Conservation (phyloP, 2,329 filamentous ascomycete genomes). For the Penicillium sp. region DNA sequence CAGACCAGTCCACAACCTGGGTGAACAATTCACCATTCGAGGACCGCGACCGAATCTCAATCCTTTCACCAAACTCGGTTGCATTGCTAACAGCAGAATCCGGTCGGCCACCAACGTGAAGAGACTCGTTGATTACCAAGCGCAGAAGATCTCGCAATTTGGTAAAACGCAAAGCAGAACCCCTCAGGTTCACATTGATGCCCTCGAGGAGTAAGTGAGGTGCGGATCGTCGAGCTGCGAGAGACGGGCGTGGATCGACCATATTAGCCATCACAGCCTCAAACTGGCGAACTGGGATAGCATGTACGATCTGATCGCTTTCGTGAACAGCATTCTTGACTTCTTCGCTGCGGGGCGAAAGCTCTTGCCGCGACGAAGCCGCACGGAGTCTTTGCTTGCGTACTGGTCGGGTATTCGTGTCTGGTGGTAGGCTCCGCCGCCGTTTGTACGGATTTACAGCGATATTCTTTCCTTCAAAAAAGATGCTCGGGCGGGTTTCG, state of each 20-base stretch:
- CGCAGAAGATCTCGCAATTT: conserved; percentile 47
- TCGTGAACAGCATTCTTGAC: conserved; percentile 44
- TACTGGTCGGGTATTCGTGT: conserved; percentile 33
- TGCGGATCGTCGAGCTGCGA: conserved; percentile 37
- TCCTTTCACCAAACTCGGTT: conserved; percentile 46
- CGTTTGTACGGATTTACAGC: conserved; percentile 46
- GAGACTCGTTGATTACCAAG: conserved; percentile 47
- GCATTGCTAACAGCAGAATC: conserved; percentile 46
- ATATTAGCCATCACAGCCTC: conserved; percentile 42
- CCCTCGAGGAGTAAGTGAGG: conserved; percentile 37
- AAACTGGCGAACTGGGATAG: conserved; percentile 34
- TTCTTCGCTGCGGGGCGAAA: conserved; percentile 40
- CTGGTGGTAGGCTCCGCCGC: conserved; percentile 41
- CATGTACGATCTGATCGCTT: conserved; percentile 41
- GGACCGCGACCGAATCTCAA: conserved; percentile 44
- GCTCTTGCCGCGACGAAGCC: conserved; percentile 32
- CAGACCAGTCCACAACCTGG: conserved; percentile 48
- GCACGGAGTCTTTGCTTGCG: conserved; percentile 37
- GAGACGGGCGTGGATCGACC: conserved; percentile 34
- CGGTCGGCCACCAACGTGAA: conserved; percentile 48
- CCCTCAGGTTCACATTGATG: conserved; percentile 33
- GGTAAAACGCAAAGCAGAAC: conserved; percentile 41
- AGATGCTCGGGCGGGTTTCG: conserved; percentile 40
- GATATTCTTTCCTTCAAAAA: conserved; percentile 45
- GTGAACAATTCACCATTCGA: conserved; percentile 45